Evolutionary conservation across 148 eudicot species (phyloP), one percentile per base, ranked within the genome.

Genomic region (Rhododendron griersonianum): DNA sequence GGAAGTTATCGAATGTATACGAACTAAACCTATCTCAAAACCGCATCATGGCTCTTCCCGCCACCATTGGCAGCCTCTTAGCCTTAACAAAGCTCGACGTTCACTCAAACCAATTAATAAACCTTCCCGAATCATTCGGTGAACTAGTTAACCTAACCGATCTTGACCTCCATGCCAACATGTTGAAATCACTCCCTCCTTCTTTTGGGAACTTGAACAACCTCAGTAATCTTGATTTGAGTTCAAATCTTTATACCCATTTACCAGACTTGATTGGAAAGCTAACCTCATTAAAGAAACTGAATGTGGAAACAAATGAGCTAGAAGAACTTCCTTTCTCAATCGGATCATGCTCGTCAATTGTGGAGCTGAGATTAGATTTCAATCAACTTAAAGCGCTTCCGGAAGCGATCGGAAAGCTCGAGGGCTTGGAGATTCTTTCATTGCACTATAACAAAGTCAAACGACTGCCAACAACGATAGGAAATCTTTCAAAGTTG

Each of bases 401-500:
- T 86, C 98, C 98, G 9, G 98, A 91, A 88, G 85, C 91, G 30
- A 88, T 95, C 23, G 96, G 96, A 10, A 89, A 91, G 84, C 95
- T 95, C 6, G 88, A 79, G 77, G 53, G 82, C 65, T 85, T 94
- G 84, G 89, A 89, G 87, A 80, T 91, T 88, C 90, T 95, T 78
- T 84, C 92, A 53, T 59, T 95, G 79, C 93, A 93, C 30, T 94
- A 93, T 55, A 95, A 95, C 82, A 86, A 88, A 75, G 85, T 95
- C 21, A 87, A 69, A 88, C 86, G 89, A 73, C 87, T 95, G 82
- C 98, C 98, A 16, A 87, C 92, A 28, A 91, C 96, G 21, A 91
- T 95, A 88, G 93, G 92, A 23, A 83, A 85, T 86, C 93, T 95
- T 18, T 77, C 37, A 37, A 84, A 83, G 75, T 83, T 95, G 55